Base-by-base conservation (phyloP, 331 rosid species). In the Dryas integrifolia region DNA sequence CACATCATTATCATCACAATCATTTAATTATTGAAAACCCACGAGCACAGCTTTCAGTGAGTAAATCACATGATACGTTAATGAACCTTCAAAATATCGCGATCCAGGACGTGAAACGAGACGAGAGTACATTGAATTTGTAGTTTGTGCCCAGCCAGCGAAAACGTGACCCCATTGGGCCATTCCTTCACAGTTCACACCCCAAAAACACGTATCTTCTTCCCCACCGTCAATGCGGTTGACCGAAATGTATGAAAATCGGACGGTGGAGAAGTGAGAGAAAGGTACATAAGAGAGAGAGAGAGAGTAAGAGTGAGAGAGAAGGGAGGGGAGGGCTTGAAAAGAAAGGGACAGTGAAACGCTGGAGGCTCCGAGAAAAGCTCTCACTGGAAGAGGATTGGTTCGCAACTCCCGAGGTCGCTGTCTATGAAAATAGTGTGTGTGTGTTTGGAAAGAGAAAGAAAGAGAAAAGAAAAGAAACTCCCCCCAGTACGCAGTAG, bases 301-400 rank as follows among this genome's bases (percentile, higher is more conserved):
- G 21, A 26, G 35, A 26, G 35, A 35, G 2, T 30, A 26, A 40
- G 21, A 38, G 55, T 9, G 66, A 43, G 53, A 38, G 48, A 46
- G 58, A 46, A 55, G 66, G 38, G 16, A 55, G 18, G 21, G 0
- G 24, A 21, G 57, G 44, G 55, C 16, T 35, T 15, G 46, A 51
- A 63, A 41, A 13, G 55, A 4, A 15, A 56, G 77, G 52, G 65
- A 78, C 82, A 73, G 46, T n/a, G 79, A 50, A 51, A 81, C 77
- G 79, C 68, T 64, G 84, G 78, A 73, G 72, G 61, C 86, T 82
- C 82, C 84, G 82, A 78, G 75, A 85, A 84, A 77, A 81, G 79
- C 87, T 80, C 84, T 77, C 77, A 7, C 15, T 9, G 74, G 83
- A 80, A 82, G 84, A 73, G 90, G 77, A 58, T 83, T 77, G n/a